Evolutionary conservation across 2,329 filamentous ascomycete genomes (phyloP).

Genomic region (Tolypocladium ovalisporum): DNA sequence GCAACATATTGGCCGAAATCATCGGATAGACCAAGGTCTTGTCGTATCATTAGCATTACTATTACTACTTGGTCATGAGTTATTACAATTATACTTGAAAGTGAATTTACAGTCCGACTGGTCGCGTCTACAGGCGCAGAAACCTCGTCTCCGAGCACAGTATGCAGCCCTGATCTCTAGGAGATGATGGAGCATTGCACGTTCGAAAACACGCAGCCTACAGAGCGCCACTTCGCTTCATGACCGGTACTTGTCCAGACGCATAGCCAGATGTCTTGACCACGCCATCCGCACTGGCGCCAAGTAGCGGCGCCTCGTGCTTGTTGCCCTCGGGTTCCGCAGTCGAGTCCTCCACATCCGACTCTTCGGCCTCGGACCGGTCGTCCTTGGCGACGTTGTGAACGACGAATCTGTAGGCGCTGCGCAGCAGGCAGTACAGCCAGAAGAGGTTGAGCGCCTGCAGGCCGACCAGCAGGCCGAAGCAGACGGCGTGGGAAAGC

Average conservation of each 20-base stretch:
- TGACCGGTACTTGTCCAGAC: background rate
- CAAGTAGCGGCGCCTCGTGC: background rate
- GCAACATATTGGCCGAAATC: background rate
- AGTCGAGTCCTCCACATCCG: background rate
- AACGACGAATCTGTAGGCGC: slow-evolving; percentile 59
- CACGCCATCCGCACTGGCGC: background rate
- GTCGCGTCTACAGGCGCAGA: background rate
- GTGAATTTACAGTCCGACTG: background rate
- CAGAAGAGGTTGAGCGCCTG: slow-evolving; percentile 74
- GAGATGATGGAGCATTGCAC: background rate
- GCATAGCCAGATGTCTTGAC: background rate
- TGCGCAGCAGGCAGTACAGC: slow-evolving; percentile 67
- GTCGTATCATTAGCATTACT: background rate
- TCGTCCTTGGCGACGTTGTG: slow-evolving; percentile 56
- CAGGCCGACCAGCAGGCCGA: slow-evolving; percentile 50
- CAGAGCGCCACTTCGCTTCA: background rate
- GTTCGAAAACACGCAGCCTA: too few species aligned
- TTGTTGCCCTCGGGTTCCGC: background rate
- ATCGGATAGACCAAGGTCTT: background rate
- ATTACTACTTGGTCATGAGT: background rate
- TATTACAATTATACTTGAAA: background rate
- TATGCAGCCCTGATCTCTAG: background rate
- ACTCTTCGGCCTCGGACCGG: slow-evolving; percentile 55
- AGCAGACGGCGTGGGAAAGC: slow-evolving; percentile 57
- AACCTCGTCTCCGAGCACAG: background rate